A percentile compares a stretch with the other conserved stretches of the same genome.
These are phyloP conservation scores for Kuraishia ogatae DNA, from an alignment of 805 yeast species.

Conservation along the genomic window DNA sequence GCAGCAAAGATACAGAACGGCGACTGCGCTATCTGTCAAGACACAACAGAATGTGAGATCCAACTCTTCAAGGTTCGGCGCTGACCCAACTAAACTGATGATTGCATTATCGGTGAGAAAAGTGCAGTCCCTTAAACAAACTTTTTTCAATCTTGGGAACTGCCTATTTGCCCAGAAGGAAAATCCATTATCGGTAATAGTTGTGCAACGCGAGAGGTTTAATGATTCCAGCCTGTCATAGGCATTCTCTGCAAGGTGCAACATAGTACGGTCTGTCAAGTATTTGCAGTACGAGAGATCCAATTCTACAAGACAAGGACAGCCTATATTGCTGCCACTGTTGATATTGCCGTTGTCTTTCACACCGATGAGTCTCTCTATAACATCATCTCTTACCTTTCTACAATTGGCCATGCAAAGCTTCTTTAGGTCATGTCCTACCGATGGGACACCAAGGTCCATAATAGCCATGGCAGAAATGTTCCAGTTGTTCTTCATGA, in stretches of 20 bases:
- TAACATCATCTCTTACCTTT: constrained; percentile 59
- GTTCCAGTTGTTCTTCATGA: constrained; percentile 69
- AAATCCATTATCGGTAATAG: constrained; percentile 70
- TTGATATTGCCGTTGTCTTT: not conserved
- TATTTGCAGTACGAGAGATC: constrained; percentile 71
- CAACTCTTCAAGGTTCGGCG: constrained; percentile 45
- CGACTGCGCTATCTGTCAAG: constrained; percentile 58
- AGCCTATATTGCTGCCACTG: constrained; percentile 33
- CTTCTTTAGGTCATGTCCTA: constrained; percentile 49
- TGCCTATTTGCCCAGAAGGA: constrained; percentile 51
- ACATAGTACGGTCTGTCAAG: constrained; percentile 60
- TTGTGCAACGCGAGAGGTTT: constrained; percentile 66
- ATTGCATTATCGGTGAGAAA: constrained; percentile 61
- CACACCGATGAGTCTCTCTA: constrained; percentile 61
- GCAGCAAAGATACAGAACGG: constrained; percentile 60
- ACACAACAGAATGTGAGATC: constrained; percentile 73
- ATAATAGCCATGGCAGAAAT: constrained; percentile 74
- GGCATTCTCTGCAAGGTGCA: constrained; percentile 53
- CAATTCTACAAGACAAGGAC: constrained; percentile 44
- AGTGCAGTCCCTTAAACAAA: constrained; percentile 65
- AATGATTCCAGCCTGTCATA: constrained; percentile 43
- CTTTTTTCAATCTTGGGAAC: constrained; percentile 42
- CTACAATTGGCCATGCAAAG: constrained; percentile 67
- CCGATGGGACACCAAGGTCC: constrained; percentile 62
- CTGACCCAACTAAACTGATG: constrained; percentile 50